phyloP scores from a whole-genome alignment of 2,329 filamentous ascomycete species.

The Teratosphaeria epicoccoides region DNA sequence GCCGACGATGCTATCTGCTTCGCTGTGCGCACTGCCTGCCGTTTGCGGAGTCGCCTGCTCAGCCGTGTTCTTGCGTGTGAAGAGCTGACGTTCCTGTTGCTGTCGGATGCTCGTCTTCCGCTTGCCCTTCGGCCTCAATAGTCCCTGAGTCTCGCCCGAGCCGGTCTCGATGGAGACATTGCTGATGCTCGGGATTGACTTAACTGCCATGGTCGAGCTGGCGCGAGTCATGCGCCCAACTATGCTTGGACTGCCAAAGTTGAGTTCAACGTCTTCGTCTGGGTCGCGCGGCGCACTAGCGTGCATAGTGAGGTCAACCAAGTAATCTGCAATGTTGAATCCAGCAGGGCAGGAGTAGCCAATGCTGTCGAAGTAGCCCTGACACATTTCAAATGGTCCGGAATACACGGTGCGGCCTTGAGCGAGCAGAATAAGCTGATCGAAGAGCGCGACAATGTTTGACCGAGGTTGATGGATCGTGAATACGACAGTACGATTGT shows the following conservation, averaged over 20 bases:
- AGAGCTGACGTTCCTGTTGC: conserved; percentile 83
- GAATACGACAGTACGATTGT: conserved; percentile 94
- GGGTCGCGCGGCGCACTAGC: conserved; percentile 52
- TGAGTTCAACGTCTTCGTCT: conserved; percentile 45
- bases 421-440: conserved; percentile 82
- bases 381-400: conserved; percentile 77
- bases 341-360: conserved; percentile 90
- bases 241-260: conserved; percentile 37
- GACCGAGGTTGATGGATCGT: conserved; percentile 97
- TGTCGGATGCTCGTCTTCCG: conserved; percentile 71
- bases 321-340: conserved; percentile 97
- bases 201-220: conserved; percentile 78
- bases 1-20: conserved; percentile 37
- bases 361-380: conserved; percentile 82
- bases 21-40: conserved; percentile 42
- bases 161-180: conserved; percentile 49
- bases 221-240: conserved; percentile 62
- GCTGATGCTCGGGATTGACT: conserved; percentile 78
- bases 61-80: conserved; percentile 64
- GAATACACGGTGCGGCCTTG: conserved; percentile 88
- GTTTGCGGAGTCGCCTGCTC: conserved; percentile 28
- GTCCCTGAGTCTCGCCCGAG: conserved; percentile 34
- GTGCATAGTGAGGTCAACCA: conserved; percentile 97
- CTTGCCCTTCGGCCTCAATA: conserved; percentile 55
- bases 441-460: conserved; percentile 95